A percentile compares a stretch with the other conserved stretches of the same genome.
Evolutionary conservation across 2,329 filamentous ascomycete genomes (phyloP).

Genomic region (Monilinia fructicola): DNA sequence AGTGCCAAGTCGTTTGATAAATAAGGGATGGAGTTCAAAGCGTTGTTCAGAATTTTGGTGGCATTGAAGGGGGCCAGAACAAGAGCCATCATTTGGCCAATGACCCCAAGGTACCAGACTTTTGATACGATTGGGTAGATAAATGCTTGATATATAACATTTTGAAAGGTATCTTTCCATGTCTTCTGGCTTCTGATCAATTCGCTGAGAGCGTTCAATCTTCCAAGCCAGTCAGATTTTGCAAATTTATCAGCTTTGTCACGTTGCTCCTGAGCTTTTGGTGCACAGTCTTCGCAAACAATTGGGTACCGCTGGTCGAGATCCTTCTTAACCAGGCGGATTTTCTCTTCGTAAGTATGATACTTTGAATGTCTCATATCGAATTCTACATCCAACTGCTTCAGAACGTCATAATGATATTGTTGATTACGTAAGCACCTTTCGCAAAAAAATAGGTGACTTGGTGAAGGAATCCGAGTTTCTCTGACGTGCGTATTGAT

Average conservation of each 20-base stretch:
- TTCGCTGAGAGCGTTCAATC: conserved; percentile 52
- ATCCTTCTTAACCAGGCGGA: conserved; percentile 64
- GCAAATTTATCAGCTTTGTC: conserved; percentile 74
- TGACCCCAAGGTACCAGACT: conserved; percentile 35
- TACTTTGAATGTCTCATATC: conserved; percentile 68
- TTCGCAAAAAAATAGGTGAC: conserved; percentile 61
- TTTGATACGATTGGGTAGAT: conserved; percentile 28
- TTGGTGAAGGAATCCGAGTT: conserved; percentile 28
- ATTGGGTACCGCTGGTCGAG: conserved; percentile 86
- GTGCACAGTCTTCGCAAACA: conserved; percentile 79
- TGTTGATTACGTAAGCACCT: conserved; percentile 88
- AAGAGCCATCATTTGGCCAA: conserved; percentile 37
- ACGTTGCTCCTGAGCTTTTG: conserved; percentile 68
- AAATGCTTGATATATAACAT: conserved; percentile 18
- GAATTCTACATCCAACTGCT: conserved; percentile 73
- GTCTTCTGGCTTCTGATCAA: conserved; percentile 19
- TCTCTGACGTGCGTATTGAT: conserved; percentile 50
- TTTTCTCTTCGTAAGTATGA: conserved; percentile 62
- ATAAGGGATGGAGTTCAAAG: conserved; percentile 1
- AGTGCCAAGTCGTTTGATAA: conserved; percentile 1
- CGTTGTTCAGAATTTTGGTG: conserved; percentile 7
- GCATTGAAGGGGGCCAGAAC: conserved; percentile 25
- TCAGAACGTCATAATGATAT: conserved; percentile 71
- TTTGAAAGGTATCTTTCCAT: conserved; percentile 19
- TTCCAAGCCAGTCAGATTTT: conserved; percentile 38